Conservation (phyloP, 2,329 filamentous ascomycete genomes). For the Akanthomyces uredinophilus region DNA sequence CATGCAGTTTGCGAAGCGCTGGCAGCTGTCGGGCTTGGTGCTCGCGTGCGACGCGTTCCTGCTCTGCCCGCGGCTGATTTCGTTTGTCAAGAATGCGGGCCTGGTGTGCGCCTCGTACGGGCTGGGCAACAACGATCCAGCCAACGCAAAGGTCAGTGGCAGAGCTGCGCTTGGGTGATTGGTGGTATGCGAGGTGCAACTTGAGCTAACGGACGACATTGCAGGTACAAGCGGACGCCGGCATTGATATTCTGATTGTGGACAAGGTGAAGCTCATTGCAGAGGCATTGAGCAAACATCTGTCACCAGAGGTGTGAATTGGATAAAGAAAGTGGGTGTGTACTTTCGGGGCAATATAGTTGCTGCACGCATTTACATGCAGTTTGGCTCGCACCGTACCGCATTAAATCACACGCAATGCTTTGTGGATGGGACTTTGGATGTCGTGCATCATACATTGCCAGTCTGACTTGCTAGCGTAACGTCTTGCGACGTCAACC, state of each 20-base stretch:
- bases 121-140: constrained; percentile 24
- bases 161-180: too few species aligned
- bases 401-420: too few species aligned
- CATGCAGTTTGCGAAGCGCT: constrained; percentile 32
- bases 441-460: background rate
- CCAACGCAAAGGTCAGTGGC: constrained; percentile 15
- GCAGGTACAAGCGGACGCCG: constrained; percentile 17
- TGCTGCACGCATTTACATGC: background rate
- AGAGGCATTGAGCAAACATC: background rate
- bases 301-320: background rate
- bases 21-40: constrained; percentile 33
- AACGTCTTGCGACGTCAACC: background rate
- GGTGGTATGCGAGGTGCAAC: background rate
- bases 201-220: background rate
- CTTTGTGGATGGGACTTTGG: too few species aligned
- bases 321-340: too few species aligned
- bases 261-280: constrained; percentile 18
- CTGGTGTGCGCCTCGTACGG: constrained; percentile 32
- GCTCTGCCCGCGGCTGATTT: constrained; percentile 31
- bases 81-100: constrained; percentile 27
- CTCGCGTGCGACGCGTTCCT: constrained; percentile 32
- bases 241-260: constrained; percentile 16
- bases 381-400: background rate
- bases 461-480: background rate
- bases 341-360: too few species aligned